phyloP scores from a whole-genome alignment of 2,329 filamentous ascomycete species.

The Dactylellina leptospora region DNA sequence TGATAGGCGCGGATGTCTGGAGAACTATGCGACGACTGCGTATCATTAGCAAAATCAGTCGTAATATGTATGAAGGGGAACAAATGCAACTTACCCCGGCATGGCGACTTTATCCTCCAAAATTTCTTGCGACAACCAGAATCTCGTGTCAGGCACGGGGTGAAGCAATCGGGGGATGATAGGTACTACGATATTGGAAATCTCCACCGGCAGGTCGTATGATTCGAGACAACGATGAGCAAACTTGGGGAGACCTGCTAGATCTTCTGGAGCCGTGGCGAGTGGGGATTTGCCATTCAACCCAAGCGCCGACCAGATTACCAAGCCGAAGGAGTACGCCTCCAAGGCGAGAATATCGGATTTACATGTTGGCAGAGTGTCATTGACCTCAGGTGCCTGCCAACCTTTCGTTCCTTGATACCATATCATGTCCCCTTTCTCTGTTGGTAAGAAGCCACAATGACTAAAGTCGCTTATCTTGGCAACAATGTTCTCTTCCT shows the following conservation, averaged over 20 bases:
- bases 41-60: neutral
- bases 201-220: constrained; percentile 21
- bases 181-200: constrained; percentile 10
- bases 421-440: constrained; percentile 33
- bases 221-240: constrained; percentile 30
- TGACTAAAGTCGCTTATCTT: constrained; percentile 50
- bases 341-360: constrained; percentile 39
- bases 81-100: constrained; percentile 13
- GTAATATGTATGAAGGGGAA: neutral
- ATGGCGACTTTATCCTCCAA: constrained; percentile 24
- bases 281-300: constrained; percentile 28
- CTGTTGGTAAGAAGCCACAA: constrained; percentile 34
- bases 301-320: constrained; percentile 37
- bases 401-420: constrained; percentile 49
- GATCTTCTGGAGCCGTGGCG: neutral
- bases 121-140: constrained; percentile 14
- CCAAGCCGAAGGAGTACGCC: constrained; percentile 44
- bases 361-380: constrained; percentile 22
- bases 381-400: constrained; percentile 40
- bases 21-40: constrained; percentile 26
- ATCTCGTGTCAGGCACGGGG: constrained; percentile 10
- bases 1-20: constrained; percentile 26
- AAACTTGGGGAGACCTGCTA: constrained; percentile 27
- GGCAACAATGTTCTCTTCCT: constrained; percentile 33
- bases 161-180: constrained; percentile 25